Evolutionary conservation across 2,329 filamentous ascomycete species (phyloP), one percentile per base, ranked within the genome.

Genomic region (Fusarium sp.): DNA sequence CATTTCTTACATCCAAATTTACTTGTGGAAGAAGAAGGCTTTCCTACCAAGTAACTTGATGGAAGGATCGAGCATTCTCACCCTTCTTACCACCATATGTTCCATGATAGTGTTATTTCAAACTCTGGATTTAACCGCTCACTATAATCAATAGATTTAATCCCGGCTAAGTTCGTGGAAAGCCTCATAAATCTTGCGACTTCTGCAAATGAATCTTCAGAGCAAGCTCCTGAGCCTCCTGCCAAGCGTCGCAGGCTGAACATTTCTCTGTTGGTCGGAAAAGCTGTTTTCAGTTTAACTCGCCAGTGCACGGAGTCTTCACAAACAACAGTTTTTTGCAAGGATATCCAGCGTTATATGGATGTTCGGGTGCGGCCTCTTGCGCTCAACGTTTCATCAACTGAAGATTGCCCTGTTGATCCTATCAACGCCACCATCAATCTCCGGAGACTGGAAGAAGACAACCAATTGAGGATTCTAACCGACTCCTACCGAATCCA

Each of bases 171-270:
- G 10, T 54, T 80, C 14, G 57, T 76, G 20, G 64, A 76, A 14
- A 62, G 59, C 44, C 51, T 80, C 12, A 50, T 70, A 5, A 45
- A 40, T 25, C 38, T 81, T 18, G 69, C 74, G 29, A 71, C 62
- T 22, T 47, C 42, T 18, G 60, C 70, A 20, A 42, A 54, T 20
- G 67, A 68, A 10, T 47, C 18, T 32, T 11, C 30, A 38, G 29
- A 59, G 14, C 50, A 70, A 18, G 47, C 54, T 27, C 69, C 52
- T 10, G 72, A 72, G n/a, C 73, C 70, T 20, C 68, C 76, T 18
- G 22, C 62, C 7, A 81, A 81, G 71, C 78, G 79, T 51, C 78
- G 74, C 51, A 81, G 78, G 72, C 66, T 73, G 15, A 58, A 66
- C 20, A 46, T 22, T 46, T 62, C 56, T 47, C 42, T 38, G 46